phyloP scores from a whole-genome alignment of 2,329 filamentous ascomycete species.

The Neopestalotiopsis sp. region DNA sequence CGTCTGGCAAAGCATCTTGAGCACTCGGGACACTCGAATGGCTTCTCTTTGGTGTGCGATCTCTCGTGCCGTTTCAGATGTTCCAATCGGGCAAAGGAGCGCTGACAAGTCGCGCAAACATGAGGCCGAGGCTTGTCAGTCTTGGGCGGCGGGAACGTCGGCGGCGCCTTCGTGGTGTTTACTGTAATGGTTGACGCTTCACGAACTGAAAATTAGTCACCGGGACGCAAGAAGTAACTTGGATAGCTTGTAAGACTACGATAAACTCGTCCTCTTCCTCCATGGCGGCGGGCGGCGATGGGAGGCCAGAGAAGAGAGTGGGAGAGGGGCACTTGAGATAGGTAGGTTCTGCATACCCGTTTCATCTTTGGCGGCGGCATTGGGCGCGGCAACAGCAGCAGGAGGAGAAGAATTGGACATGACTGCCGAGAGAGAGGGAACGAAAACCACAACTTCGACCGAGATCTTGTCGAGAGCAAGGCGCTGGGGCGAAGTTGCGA shows the following conservation, averaged over 20 bases:
- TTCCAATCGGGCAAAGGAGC: constrained; percentile 93
- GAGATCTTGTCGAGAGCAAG: not conserved
- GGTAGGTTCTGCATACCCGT: constrained; percentile 15
- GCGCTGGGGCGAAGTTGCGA: constrained; percentile 7
- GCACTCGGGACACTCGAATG: constrained; percentile 96
- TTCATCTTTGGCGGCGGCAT: constrained; percentile 18
- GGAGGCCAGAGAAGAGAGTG: not conserved
- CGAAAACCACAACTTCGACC: not conserved
- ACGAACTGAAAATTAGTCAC: not conserved
- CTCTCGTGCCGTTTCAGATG: constrained; percentile 97
- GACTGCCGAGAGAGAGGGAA: constrained; percentile 5
- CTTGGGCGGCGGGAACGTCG: constrained; percentile 78
- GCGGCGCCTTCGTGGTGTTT: constrained; percentile 33
- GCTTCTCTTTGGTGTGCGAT: constrained; percentile 77
- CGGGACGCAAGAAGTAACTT: not conserved
- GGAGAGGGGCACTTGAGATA: constrained; percentile 12
- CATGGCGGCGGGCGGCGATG: not conserved
- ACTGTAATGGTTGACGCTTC: constrained; percentile 39
- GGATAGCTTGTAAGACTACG: not conserved
- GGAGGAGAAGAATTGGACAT: constrained; percentile 19
- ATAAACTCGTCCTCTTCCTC: not conserved
- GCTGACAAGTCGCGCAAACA: constrained; percentile 86
- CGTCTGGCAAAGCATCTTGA: constrained; percentile 92
- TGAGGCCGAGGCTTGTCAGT: constrained; percentile 97
- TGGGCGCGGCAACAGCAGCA: constrained; percentile 12